These are phyloP conservation scores for Acrodontium crateriforme DNA, from an alignment of 2,329 filamentous ascomycete species.

Conservation along the genomic window DNA sequence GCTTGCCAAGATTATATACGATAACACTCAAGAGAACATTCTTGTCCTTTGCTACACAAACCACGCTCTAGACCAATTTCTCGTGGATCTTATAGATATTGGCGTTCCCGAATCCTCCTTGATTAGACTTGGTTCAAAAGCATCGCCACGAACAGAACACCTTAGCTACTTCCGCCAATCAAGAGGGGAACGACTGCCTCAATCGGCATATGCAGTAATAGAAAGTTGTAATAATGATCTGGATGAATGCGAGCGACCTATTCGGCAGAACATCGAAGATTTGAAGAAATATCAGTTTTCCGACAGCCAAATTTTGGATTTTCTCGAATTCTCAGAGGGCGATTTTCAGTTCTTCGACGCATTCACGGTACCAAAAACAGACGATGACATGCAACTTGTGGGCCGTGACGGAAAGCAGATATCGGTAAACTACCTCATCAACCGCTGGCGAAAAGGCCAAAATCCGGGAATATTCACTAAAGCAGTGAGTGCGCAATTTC, in stretches of 20 bases:
- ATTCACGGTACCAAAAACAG: conserved; percentile 35
- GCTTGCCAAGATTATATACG: conserved; percentile 42
- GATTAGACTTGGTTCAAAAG: conserved; percentile 47
- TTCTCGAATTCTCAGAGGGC: conserved; percentile 40
- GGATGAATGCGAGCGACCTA: neutral
- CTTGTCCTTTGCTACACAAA: conserved; percentile 45
- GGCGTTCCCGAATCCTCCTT: conserved; percentile 35
- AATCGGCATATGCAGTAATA: too few relatives aligned
- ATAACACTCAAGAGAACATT: conserved; percentile 37
- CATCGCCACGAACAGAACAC: conserved; percentile 33
- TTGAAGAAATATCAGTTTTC: neutral
- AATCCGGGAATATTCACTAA: conserved; percentile 32
- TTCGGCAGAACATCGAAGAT: neutral
- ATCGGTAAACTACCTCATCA: conserved; percentile 35
- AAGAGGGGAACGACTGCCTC: conserved; percentile 22
- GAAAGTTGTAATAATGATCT: too few relatives aligned
- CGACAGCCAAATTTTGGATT: conserved; percentile 22
- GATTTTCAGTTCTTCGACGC: conserved; percentile 42
- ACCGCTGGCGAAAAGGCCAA: conserved; percentile 38
- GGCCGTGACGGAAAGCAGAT: conserved; percentile 35
- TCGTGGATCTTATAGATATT: conserved; percentile 44
- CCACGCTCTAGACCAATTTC: conserved; percentile 43
- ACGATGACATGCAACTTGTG: conserved; percentile 34
- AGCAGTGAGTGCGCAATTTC: conserved; percentile 14
- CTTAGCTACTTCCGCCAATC: conserved; percentile 32